phyloP scores from a whole-genome alignment of 2,329 filamentous ascomycete genomes.

The Stylonectria norvegica region DNA sequence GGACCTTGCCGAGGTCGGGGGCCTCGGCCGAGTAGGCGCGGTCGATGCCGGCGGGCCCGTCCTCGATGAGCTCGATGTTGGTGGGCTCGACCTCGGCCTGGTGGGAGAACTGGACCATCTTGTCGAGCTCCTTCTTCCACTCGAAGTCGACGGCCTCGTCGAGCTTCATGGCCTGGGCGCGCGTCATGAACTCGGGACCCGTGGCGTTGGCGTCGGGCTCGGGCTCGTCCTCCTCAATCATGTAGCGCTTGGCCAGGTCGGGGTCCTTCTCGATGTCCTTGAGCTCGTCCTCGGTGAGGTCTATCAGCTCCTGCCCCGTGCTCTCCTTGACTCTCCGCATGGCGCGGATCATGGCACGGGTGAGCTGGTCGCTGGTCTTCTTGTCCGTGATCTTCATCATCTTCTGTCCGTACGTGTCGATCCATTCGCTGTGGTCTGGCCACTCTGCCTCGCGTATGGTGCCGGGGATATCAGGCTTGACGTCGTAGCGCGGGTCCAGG shows the following conservation, averaged over 20 bases:
- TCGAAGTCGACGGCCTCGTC: constrained; percentile 35
- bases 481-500: constrained; percentile 75
- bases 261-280: constrained; percentile 39
- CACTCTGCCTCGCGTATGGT: constrained; percentile 53
- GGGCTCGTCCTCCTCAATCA: constrained; percentile 30
- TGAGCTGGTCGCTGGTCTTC: constrained; percentile 42
- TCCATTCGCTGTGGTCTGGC: constrained; percentile 58
- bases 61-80: constrained; percentile 36
- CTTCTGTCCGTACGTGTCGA: constrained; percentile 52
- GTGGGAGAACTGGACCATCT: constrained; percentile 30
- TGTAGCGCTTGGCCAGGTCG: constrained; percentile 37
- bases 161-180: constrained; percentile 36
- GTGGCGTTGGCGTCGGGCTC: constrained; percentile 24
- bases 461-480: constrained; percentile 50
- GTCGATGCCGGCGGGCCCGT: constrained; percentile 34
- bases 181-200: constrained; percentile 30
- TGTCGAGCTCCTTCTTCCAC: constrained; percentile 38
- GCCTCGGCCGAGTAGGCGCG: constrained; percentile 43
- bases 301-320: constrained; percentile 41
- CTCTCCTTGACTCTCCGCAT: constrained; percentile 41
- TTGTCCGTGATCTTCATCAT: constrained; percentile 42
- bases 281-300: constrained; percentile 50
- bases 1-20: constrained; percentile 49
- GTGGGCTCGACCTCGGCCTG: constrained; percentile 31
- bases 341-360: constrained; percentile 40